phyloP scores from a whole-genome alignment of 495 filamentous ascomycete species.

The Haplographium delicatum region DNA sequence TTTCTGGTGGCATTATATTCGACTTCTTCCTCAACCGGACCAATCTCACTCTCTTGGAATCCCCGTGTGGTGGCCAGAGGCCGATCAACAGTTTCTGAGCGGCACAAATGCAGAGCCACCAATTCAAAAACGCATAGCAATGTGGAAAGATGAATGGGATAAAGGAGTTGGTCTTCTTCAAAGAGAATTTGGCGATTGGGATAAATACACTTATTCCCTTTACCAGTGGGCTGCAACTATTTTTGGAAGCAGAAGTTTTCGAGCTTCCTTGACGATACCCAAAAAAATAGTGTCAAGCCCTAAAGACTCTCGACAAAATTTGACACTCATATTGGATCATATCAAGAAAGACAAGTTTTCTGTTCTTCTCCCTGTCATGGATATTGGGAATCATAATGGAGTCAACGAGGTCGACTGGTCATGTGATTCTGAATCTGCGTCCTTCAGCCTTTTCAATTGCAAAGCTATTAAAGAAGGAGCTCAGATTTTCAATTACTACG shows the following conservation, averaged over 20 bases:
- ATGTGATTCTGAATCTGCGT: slow-evolving; percentile 18
- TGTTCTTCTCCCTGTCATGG: slow-evolving; percentile 45
- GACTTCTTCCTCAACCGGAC: slow-evolving; percentile 43
- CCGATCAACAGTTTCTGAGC: slow-evolving; percentile 39
- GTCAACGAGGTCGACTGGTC: slow-evolving; percentile 38
- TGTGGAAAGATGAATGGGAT: slow-evolving; percentile 16
- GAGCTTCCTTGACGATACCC: slow-evolving; percentile 34
- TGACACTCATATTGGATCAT: slow-evolving; percentile 33
- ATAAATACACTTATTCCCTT: slow-evolving; percentile 33
- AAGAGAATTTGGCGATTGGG: slow-evolving; percentile 22
- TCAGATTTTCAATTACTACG: slow-evolving; percentile 52
- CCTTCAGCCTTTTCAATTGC: slow-evolving; percentile 21
- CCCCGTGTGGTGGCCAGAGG: slow-evolving; percentile 23
- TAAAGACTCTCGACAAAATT: slow-evolving; percentile 4
- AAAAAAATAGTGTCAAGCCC: slow-evolving; percentile 9
- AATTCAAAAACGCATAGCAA: slow-evolving; percentile 26
- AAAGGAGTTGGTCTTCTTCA: slow-evolving; percentile 12
- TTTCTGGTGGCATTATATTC: slow-evolving; percentile 47
- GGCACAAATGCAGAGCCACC: slow-evolving; percentile 46
- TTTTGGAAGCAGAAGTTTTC: slow-evolving; percentile 49
- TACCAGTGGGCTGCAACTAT: slow-evolving; percentile 53
- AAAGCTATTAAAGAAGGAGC: slow-evolving; percentile 18
- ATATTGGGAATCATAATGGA: slow-evolving; percentile 48
- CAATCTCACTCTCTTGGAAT: slow-evolving; percentile 39
- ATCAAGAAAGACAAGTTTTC: slow-evolving; percentile 33